Evolutionary conservation across 2,329 filamentous ascomycete species (phyloP), one percentile per base, ranked within the genome.

Genomic region (Xylariaceae sp.): DNA sequence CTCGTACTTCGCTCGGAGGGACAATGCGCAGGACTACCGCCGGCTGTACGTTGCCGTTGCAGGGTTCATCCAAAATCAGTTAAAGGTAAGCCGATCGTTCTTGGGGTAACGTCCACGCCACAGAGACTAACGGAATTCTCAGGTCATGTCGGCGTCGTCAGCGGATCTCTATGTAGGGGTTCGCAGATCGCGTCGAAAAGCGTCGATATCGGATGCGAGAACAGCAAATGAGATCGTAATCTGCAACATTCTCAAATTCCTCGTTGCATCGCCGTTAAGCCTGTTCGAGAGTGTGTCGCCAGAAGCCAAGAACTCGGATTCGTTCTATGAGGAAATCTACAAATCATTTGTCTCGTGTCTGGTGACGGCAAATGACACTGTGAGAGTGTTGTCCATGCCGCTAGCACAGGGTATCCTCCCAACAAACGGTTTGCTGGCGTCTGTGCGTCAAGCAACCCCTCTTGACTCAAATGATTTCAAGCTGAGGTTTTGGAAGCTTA

Each of bases 1-100:
- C 65, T 80, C 81, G 44, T 82, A 87, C 68, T 86, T 88, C 72
- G 83, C 84, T 7, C 77, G 79, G 54, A 77, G 82, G 59, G 72
- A 75, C 3, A 75, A 81, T 62, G 70, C 78, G 9, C 71, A 76
- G 8, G 74, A 76, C 52, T 87, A 84, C 64, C 73, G 77, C 45
- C 76, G 76, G n/a, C 72, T 88, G 2, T 87, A 86, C 67, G 71
- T 75, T 4, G 78, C 78, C 23, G 79, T 80, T 3, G 77, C 83
- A 3, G 78, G 80, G 0, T 86, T 85, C 60, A 80, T 87, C 68
- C 80, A 80, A 61, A 71, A 71, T 13, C 81, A 85, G 66, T 66
- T 88, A 11, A 80, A 83, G 77, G 83, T 86, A 69, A 64, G 61
- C 59, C 18, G 73, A 13, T 42, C 37, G 37, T 42, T 59, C 42